A percentile compares a stretch with the other conserved stretches of the same genome.
Conservation (phyloP, 257 asterid species). For the Nicotiana benthamiana region DNA sequence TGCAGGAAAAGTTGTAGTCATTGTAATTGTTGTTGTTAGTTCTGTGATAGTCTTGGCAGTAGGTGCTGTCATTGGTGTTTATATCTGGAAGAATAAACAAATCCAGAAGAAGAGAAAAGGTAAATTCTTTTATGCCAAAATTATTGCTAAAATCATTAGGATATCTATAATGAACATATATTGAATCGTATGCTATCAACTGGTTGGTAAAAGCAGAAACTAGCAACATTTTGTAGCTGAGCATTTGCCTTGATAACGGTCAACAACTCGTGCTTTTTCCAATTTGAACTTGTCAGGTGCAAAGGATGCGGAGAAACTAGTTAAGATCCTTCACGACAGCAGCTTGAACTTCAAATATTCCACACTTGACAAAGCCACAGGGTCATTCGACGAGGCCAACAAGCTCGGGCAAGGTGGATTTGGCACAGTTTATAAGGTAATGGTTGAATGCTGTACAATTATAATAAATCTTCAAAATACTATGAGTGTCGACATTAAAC, state of each 20-base stretch:
- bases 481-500: background rate
- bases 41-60: background rate
- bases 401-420: slow-evolving; percentile 31
- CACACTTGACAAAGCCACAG: slow-evolving; percentile 29
- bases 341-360: slow-evolving; percentile 26
- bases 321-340: slow-evolving; percentile 14
- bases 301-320: slow-evolving; percentile 16
- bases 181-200: background rate
- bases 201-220: background rate
- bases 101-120: slow-evolving; percentile 24
- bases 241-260: background rate
- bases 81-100: slow-evolving; percentile 10
- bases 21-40: slow-evolving; percentile 1
- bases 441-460: background rate
- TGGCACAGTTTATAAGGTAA: slow-evolving; percentile 29
- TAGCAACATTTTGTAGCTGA: background rate
- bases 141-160: background rate
- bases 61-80: slow-evolving; percentile 10
- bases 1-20: slow-evolving; percentile 4
- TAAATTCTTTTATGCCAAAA: background rate
- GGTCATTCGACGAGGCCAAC: slow-evolving; percentile 23
- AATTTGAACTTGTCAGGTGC: slow-evolving; percentile 5
- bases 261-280: background rate
- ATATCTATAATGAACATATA: background rate
- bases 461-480: background rate